Base-by-base conservation (phyloP, 2,329 filamentous ascomycete species). In the Epichloe sp. region DNA sequence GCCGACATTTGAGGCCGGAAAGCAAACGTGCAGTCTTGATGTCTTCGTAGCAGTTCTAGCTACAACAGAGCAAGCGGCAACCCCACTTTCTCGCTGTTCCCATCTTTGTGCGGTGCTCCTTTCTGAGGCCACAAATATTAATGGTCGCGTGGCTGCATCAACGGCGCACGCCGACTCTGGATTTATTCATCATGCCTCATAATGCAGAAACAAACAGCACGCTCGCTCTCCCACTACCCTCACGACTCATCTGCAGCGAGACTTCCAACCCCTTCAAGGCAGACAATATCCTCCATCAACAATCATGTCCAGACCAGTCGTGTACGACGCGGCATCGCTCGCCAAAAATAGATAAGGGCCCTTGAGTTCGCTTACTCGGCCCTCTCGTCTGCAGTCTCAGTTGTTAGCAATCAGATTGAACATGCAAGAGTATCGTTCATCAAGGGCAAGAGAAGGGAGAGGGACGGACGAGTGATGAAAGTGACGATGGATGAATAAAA, bases 301-400 rank as follows among this genome's bases (percentile, higher is more conserved):
- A 55, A 86, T 69, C 53, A 93, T 73, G 64, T 89, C 83, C 10
- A 78, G 73, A 0, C 81, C 88, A 8, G 87, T 94, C 17, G 84
- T 88, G 69, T 88, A 94, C 50, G 81, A 86, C n/a, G 83, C 79
- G 4, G 87, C 87, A 66, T 94, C 87, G 14, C 83, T 87, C 17
- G 86, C 85, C 52, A 94, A 73, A 67, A 89, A 93, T 46, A 94
- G 68, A 65, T 86, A 95, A 17, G 84, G 84, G 19, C 86, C 88
- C 71, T 91, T 90, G 59, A 94, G 74, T 71, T 95, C 88, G 54
- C 80, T 77, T 3, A 79, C 72, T 56, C 82, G 74, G 10, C 84
- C 88, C 62, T 89, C 83, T 57, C 88, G 78, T 46, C 80, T 78
- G 40, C 17, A 45, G 35, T 34, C 10, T 7, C 36, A 31, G 7